A percentile compares a stretch with the other conserved stretches of the same genome.
phyloP scores from a whole-genome alignment of 768 basidiomycete genomes.

The Phlebiopsis flavidoalba region DNA sequence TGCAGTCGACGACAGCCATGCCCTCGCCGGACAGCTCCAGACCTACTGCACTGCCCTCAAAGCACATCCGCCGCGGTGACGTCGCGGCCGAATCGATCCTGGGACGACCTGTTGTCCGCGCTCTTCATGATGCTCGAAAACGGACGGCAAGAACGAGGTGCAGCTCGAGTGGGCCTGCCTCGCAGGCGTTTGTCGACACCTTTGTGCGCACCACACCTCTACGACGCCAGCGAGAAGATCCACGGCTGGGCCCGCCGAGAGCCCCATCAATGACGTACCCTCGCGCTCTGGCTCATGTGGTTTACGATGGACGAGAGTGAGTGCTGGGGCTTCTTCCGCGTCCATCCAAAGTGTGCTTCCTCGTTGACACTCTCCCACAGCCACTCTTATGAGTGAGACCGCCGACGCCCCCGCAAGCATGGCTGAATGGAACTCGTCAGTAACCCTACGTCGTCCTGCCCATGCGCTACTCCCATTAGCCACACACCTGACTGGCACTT shows the following conservation, averaged over 20 bases:
- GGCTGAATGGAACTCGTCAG: slow-evolving; percentile 31
- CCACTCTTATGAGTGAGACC: slow-evolving; percentile 8
- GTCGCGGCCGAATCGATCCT: slow-evolving; percentile 20
- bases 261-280: slow-evolving; percentile 37
- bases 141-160: slow-evolving; percentile 57
- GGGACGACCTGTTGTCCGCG: slow-evolving; percentile 40
- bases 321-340: slow-evolving; percentile 14
- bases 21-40: slow-evolving; percentile 35
- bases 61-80: slow-evolving; percentile 27
- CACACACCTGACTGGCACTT: slow-evolving; percentile 61
- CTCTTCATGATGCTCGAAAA: slow-evolving; percentile 60
- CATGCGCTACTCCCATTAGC: slow-evolving; percentile 46
- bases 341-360: background rate
- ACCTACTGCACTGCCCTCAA: slow-evolving; percentile 30
- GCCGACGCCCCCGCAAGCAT: slow-evolving; percentile 22
- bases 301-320: slow-evolving; percentile 46
- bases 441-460: slow-evolving; percentile 39
- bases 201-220: slow-evolving; percentile 43
- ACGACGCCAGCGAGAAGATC: slow-evolving; percentile 29
- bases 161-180: slow-evolving; percentile 53
- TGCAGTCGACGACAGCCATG: slow-evolving; percentile 32
- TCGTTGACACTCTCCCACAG: slow-evolving; percentile 11
- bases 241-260: slow-evolving; percentile 59
- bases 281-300: slow-evolving; percentile 64
- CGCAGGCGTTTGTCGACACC: slow-evolving; percentile 35